Conservation (phyloP, 306 rosid species). For the Cucumis hystrix region DNA sequence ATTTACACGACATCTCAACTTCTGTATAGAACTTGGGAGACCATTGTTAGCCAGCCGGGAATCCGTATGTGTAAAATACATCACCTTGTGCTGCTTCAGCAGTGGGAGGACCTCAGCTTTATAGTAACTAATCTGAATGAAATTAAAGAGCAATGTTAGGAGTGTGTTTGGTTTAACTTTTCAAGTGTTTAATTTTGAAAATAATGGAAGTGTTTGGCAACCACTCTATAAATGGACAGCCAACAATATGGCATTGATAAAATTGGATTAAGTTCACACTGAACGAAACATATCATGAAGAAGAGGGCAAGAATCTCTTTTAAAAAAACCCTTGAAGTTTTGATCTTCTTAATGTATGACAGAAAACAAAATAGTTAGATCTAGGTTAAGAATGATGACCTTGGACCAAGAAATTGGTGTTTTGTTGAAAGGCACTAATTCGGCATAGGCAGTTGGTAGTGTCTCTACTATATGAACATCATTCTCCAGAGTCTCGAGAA, state of each 20-base stretch:
- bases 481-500: constrained; percentile 63
- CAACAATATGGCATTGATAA: background rate
- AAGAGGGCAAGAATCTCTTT: background rate
- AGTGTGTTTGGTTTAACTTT: too few relatives aligned
- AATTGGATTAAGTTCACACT: background rate
- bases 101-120: constrained; percentile 69
- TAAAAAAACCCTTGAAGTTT: background rate
- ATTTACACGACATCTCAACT: constrained; percentile 79
- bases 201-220: too few relatives aligned
- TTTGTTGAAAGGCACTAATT: constrained; percentile 59
- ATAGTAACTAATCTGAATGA: constrained; percentile 61
- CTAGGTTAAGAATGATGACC: constrained; percentile 24
- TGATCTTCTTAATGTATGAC: background rate
- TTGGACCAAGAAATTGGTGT: constrained; percentile 95
- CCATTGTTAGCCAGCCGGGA: constrained; percentile 80
- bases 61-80: constrained; percentile 88
- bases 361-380: background rate
- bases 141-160: constrained; percentile 1
- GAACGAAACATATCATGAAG: background rate
- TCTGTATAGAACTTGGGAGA: constrained; percentile 54
- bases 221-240: background rate
- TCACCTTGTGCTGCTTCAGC: constrained; percentile 68
- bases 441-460: constrained; percentile 57
- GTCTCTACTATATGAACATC: constrained; percentile 77
- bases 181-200: too few relatives aligned